These are phyloP conservation scores for Citrullus amarus DNA, from an alignment of 306 rosid species.

Conservation along the genomic window DNA sequence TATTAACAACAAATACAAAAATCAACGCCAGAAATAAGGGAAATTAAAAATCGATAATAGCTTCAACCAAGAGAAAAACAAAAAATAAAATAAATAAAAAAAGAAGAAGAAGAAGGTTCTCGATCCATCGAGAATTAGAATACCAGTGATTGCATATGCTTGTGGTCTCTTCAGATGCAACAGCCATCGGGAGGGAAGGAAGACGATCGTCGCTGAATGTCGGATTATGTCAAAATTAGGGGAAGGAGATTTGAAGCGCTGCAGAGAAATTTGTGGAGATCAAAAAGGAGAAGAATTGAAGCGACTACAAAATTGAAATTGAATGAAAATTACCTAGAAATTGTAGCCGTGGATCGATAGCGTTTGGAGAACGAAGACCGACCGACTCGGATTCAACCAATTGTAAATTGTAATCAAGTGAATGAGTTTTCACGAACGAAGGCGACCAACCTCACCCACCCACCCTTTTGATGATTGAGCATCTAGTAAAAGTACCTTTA, in stretches of 20 bases:
- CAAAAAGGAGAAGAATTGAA: not conserved
- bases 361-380: not conserved
- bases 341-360: not conserved
- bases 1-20: not conserved
- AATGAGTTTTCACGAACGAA: not conserved
- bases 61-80: not conserved
- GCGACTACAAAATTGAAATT: not conserved
- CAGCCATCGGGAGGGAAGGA: constrained; percentile 35
- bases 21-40: not conserved
- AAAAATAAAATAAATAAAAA: no score
- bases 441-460: constrained; percentile 4
- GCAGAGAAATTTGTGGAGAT: not conserved
- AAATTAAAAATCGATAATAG: not conserved
- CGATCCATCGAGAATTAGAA: not conserved
- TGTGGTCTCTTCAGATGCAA: constrained; percentile 41
- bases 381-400: constrained; percentile 1
- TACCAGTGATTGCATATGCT: constrained; percentile 79
- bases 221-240: constrained; percentile 4
- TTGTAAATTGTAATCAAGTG: not conserved
- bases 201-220: constrained; percentile 9
- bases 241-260: not conserved
- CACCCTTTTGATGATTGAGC: not conserved
- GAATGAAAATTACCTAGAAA: not conserved
- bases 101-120: not conserved
- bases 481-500: no score